Base-by-base conservation (phyloP, 306 rosid genomes). In the Dalbergia cochinchinensis region DNA sequence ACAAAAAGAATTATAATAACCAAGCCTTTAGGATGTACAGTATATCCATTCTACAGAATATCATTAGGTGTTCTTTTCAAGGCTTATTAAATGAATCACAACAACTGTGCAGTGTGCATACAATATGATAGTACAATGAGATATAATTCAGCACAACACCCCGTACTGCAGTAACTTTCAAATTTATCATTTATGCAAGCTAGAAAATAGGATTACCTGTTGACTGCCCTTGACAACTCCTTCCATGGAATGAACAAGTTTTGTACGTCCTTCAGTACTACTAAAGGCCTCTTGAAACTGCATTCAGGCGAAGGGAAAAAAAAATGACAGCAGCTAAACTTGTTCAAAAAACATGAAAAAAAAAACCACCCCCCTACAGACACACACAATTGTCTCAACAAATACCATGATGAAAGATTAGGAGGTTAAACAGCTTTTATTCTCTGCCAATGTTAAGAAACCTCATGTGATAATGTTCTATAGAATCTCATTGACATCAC, bases 261-360 rank as follows among this genome's bases (percentile, higher is more conserved):
- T 93, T 85, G 34, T 51, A 60, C 96, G 89, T 45, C 99, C 94
- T 19, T 82, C 90, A 15, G 85, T 51, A 81, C 90, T 95, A 82
- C 86, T 78, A 68, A 93, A 82, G 82, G 99, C 99, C 79, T 86
- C 92, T 89, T 91, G 98, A 86, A 95, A 95, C 98, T 95, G 84
- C 47, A 90, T 65, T 72, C 65, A 70, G 37, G 71, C 22, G 34
- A 39, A 37, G 7, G 7, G 2, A 37, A 37, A 37, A 37, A 37
- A 37, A 60, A 34, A 41, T 48, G 15, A 16, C 13, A 57, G 19
- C 11, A 26, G 35, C 22, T 16, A 71, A 19, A 35, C 65, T 37
- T 71, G 71, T 50, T 81, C 31, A 48, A 44, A 71, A 58, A 85
- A 48, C 68, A 73, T 73, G 11, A 3, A 14, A 42, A 15, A 19